Base-by-base conservation (phyloP, 2,329 filamentous ascomycete genomes). In the Verticillium dahliae region DNA sequence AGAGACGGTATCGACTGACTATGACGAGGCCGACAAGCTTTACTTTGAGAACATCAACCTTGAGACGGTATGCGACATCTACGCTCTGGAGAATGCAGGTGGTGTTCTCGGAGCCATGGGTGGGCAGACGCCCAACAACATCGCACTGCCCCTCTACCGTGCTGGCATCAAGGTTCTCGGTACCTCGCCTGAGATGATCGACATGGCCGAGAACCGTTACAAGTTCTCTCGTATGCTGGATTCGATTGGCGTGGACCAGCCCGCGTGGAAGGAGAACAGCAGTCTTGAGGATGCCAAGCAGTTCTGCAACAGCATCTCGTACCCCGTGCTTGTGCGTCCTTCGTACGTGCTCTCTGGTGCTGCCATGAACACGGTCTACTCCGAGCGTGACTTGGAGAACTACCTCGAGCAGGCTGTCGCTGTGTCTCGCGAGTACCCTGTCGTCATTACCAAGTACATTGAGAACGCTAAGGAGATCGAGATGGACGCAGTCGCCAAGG, bases 401-500 rank as follows among this genome's bases (percentile, higher is more conserved):
- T 98, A 96, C 76, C 82, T 99, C 55, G 86, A 90, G 66, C 94
- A 98, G 77, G 95, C 95, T 60, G 91, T 86, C 6, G 93, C 96
- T 67, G 95, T 99, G 56, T 98, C 95, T 6, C 88, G 91, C 65
- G 94, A 98, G 65, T 91, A 98, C 74, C 95, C 95, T 0, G 95
- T 99, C 11, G 95, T 99, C 64, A 98, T 99, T 71, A 98, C 94
- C 64, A 99, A 99, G 80, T 99, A 98, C 78, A 98, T 99, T 67
- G 95, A 99, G 81, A 95, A 96, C 68, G 95, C 95, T 67, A 98
- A 99, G 82, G 95, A 99, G 76, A 98, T 99, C 66, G 95, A 99
- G 77, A 98, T 99, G 95, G 95, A 99, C 70, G 95, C 95, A 50
- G 95, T 99, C 55, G 95, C 94, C 60, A 89, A 88, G 69, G 90